These are phyloP conservation scores for Neocatenulostroma microsporum DNA, from an alignment of 2,329 filamentous ascomycete species.

Conservation along the genomic window DNA sequence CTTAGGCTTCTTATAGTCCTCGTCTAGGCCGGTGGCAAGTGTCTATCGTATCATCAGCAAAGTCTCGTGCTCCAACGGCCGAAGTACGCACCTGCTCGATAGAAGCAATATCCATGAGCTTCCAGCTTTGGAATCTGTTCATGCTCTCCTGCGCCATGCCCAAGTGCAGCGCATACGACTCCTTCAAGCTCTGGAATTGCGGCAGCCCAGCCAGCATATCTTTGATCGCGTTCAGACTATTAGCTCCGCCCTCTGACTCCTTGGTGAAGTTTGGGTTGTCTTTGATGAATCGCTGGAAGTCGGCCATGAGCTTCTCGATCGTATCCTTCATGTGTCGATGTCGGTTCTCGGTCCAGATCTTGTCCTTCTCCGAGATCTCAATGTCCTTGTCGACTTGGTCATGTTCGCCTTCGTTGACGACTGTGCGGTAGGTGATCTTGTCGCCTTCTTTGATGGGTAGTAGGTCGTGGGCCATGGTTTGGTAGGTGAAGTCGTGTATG, in stretches of 20 bases:
- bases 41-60: constrained; percentile 39
- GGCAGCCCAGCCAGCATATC: constrained; percentile 94
- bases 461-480: constrained; percentile 95
- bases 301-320: constrained; percentile 82
- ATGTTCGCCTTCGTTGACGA: constrained; percentile 63
- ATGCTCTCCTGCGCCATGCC: constrained; percentile 98
- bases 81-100: constrained; percentile 60
- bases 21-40: constrained; percentile 83
- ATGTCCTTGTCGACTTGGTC: constrained; percentile 78
- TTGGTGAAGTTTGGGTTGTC: constrained; percentile 90
- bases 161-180: constrained; percentile 86
- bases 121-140: constrained; percentile 79
- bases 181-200: constrained; percentile 92
- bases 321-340: constrained; percentile 98
- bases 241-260: constrained; percentile 52
- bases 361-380: constrained; percentile 83
- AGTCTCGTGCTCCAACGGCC: background rate
- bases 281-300: constrained; percentile 85
- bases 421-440: constrained; percentile 76
- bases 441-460: constrained; percentile 81
- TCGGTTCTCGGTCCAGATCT: constrained; percentile 89
- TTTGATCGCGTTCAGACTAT: constrained; percentile 82
- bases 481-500: constrained; percentile 94
- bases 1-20: constrained; percentile 86
- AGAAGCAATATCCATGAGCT: constrained; percentile 77